These are phyloP conservation scores for Prosopis cineraria DNA, from an alignment of 306 rosid genomes.

Conservation along the genomic window DNA sequence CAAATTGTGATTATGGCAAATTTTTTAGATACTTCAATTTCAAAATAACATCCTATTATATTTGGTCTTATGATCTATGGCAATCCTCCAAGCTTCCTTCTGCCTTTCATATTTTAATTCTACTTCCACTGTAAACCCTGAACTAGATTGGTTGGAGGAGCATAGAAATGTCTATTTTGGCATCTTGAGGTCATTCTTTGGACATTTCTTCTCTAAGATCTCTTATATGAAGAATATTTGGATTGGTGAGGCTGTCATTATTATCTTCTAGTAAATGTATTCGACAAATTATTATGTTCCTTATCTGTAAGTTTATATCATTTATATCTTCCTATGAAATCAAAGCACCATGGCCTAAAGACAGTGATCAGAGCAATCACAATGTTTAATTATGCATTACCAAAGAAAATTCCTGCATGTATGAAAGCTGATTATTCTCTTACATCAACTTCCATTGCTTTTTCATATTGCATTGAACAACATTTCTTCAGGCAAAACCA, in stretches of 20 bases:
- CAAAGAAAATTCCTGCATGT: background rate
- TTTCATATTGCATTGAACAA: constrained; percentile 22
- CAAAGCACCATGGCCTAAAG: background rate
- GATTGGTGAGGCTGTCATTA: background rate
- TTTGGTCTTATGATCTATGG: background rate
- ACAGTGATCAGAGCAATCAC: background rate
- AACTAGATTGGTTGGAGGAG: constrained; percentile 1
- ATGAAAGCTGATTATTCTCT: constrained; percentile 1
- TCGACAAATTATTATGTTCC: background rate
- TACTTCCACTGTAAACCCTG: background rate
- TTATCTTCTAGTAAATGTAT: background rate
- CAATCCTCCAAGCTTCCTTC: background rate
- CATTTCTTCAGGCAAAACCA: constrained; percentile 41
- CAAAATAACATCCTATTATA: background rate
- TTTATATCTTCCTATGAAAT: background rate
- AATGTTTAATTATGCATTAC: background rate
- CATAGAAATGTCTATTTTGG: background rate
- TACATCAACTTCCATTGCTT: background rate
- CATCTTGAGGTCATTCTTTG: background rate
- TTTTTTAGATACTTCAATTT: background rate
- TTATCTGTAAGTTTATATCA: background rate
- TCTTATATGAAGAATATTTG: background rate
- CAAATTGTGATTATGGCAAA: background rate
- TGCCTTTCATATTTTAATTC: background rate
- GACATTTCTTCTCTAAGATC: background rate